These are phyloP conservation scores for Plasmodium chabaudi DNA, from an alignment of 169 alveolate species.

Conservation along the genomic window DNA sequence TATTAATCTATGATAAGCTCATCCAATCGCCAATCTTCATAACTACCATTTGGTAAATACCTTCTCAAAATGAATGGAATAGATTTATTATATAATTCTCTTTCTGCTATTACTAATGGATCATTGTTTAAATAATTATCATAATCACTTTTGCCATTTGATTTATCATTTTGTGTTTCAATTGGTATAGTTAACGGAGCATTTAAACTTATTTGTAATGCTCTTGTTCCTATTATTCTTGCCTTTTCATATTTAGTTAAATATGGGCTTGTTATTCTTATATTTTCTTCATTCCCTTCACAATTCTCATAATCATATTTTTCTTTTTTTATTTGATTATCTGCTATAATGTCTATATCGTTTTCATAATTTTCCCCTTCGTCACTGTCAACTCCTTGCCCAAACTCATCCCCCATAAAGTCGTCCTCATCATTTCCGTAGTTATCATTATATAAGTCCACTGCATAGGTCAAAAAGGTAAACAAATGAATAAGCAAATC, in stretches of 20 bases:
- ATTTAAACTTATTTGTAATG: slow-evolving; percentile 98
- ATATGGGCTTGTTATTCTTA: slow-evolving; percentile 93
- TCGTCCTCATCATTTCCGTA: slow-evolving; percentile 70
- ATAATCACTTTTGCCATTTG: slow-evolving; percentile 83
- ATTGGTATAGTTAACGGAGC: slow-evolving; percentile 97
- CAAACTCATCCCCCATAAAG: slow-evolving; percentile 83
- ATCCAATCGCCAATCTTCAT: slow-evolving; percentile 97
- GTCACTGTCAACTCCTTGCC: slow-evolving; percentile 86
- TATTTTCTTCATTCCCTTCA: slow-evolving; percentile 82
- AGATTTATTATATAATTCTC: slow-evolving; percentile 97
- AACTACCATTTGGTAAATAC: slow-evolving; percentile 98
- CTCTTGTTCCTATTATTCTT: slow-evolving; percentile 99
- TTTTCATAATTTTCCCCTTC: slow-evolving; percentile 86
- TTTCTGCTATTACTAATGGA: slow-evolving; percentile 98
- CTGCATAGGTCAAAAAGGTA: neutral
- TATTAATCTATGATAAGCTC: slow-evolving; percentile 93
- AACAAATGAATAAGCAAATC: neutral
- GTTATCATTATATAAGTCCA: slow-evolving; percentile 63
- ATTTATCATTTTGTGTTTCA: slow-evolving; percentile 81
- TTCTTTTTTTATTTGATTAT: slow-evolving; percentile 80
- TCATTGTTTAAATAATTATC: slow-evolving; percentile 94
- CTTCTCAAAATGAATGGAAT: slow-evolving; percentile 99
- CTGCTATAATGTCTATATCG: slow-evolving; percentile 84
- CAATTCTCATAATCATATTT: slow-evolving; percentile 85
- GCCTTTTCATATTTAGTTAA: slow-evolving; percentile 99